Evolutionary conservation across 2,329 filamentous ascomycete species (phyloP).

Genomic region (Botryosphaeria agaves): DNA sequence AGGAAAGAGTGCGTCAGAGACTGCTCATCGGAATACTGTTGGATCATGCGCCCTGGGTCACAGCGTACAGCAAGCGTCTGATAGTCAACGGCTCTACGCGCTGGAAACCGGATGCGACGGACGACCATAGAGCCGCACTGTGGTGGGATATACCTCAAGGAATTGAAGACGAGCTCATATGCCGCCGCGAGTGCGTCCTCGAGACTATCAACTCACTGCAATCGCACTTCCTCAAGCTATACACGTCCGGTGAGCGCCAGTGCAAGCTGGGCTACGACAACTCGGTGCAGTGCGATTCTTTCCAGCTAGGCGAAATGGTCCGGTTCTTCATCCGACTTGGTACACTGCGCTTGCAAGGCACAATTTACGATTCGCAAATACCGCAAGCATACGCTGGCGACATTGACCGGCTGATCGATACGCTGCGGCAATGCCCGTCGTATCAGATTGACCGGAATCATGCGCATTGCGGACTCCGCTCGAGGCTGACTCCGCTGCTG

Average conservation of each 20-base stretch:
- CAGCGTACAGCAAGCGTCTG: constrained; percentile 44
- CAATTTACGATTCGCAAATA: constrained; percentile 22
- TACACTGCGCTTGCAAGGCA: constrained; percentile 37
- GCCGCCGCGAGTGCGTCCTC: constrained; percentile 47
- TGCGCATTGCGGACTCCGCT: constrained; percentile 53
- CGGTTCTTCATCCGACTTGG: constrained; percentile 48
- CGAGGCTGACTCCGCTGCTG: constrained; percentile 45
- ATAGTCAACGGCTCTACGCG: constrained; percentile 46
- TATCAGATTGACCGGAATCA: constrained; percentile 64
- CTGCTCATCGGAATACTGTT: constrained; percentile 49
- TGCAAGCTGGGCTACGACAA: constrained; percentile 62
- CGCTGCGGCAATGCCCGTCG: constrained; percentile 46
- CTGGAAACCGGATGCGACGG: constrained; percentile 29
- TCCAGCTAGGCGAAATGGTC: constrained; percentile 62
- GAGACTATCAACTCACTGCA: constrained; percentile 54
- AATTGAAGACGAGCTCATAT: constrained; percentile 52
- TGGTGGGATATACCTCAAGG: constrained; percentile 61
- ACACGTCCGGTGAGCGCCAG: constrained; percentile 49
- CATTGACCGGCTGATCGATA: constrained; percentile 40
- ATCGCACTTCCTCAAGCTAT: constrained; percentile 47
- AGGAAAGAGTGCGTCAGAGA: constrained; percentile 53
- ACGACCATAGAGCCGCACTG: constrained; percentile 25
- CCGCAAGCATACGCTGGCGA: constrained; percentile 40
- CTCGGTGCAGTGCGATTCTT: constrained; percentile 55
- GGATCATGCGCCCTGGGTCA: constrained; percentile 42